Conservation (phyloP, 305 asterid genomes). For the Solanum aculeatissimum region DNA sequence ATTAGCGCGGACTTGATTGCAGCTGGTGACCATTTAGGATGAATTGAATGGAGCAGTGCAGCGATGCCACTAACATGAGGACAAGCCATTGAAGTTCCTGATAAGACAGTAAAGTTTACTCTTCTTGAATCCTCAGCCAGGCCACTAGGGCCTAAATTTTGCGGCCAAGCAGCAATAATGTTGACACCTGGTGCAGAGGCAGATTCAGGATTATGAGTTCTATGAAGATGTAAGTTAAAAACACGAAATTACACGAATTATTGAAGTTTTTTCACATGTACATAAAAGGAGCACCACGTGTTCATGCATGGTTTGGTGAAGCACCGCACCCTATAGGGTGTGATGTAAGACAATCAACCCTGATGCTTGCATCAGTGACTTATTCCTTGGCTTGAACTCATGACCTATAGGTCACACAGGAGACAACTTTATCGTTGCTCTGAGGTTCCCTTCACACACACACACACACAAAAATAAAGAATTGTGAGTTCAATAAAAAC, state of each 20-base stretch:
- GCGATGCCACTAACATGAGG: slow-evolving; percentile 90
- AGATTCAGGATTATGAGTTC: not conserved
- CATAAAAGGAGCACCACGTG: not conserved
- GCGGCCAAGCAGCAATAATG: slow-evolving; percentile 96
- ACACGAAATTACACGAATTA: not conserved
- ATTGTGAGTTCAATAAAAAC: not conserved
- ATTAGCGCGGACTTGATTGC: slow-evolving; percentile 79
- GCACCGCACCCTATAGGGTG: not conserved
- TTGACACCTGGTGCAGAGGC: slow-evolving; percentile 68
- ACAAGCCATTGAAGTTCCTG: slow-evolving; percentile 97
- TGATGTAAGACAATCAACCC: not conserved
- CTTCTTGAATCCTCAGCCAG: slow-evolving; percentile 83
- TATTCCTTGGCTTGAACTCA: not conserved
- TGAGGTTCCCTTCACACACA: not conserved
- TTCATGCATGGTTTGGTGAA: not conserved
- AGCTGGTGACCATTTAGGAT: slow-evolving; percentile 80
- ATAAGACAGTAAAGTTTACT: slow-evolving; percentile 83
- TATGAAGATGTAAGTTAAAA: not conserved
- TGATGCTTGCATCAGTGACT: not conserved
- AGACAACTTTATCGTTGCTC: not conserved
- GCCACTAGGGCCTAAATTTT: slow-evolving; percentile 73
- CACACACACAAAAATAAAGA: not conserved
- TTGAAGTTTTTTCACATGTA: not conserved
- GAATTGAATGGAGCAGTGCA: slow-evolving; percentile 55
- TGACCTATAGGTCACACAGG: not conserved